Evolutionary conservation across 176 grass and related monocot genomes (phyloP), one percentile per base, ranked within the genome.

Genomic region (Zoysia pacifica): DNA sequence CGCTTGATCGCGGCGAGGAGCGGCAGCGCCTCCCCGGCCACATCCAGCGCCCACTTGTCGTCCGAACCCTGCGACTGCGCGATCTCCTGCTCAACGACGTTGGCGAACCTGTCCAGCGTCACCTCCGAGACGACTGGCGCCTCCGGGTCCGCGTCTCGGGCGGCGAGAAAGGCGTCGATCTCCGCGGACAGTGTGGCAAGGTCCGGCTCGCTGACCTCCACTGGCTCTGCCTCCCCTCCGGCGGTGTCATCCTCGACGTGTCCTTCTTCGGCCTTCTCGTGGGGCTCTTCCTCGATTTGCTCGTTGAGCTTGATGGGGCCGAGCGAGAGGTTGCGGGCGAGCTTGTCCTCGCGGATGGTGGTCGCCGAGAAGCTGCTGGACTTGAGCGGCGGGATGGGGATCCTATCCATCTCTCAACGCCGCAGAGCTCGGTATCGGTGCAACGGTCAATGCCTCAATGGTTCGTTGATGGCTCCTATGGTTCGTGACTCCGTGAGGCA

Each of bases 301-400:
- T 73, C 77, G 49, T 62, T 73, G 40, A 97, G 59, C 84, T 87
- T 92, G 74, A 97, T 89, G 83, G 88, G 59, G 65, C 90, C 90
- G 18, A 97, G 87, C 40, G 95, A 97, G 81, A 97, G 90, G 77
- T 94, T 97, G 54, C 95, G 95, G 59, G 89, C 83, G 74, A 84
- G 91, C 80, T 90, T 94, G 67, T 97, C 95, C 62, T 94, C 87
- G 38, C 92, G 87, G 71, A 19, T 14, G 48, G 75, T 77, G 11
- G 77, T 70, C 65, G 88, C 77, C 18, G 93, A 93, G 83, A 97
- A 97, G 76, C 95, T 97, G 86, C 89, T 97, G 8, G 87, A 94
- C 80, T 97, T 97, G 35, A 87, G 83, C 77, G 91, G 65, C 81
- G 69, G 82, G 48, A 48, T 54, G 72, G 76, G 81, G 75, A 84